Conservation (phyloP, 352 stramenopile genomes). For the Elongisporangium anandrum region DNA sequence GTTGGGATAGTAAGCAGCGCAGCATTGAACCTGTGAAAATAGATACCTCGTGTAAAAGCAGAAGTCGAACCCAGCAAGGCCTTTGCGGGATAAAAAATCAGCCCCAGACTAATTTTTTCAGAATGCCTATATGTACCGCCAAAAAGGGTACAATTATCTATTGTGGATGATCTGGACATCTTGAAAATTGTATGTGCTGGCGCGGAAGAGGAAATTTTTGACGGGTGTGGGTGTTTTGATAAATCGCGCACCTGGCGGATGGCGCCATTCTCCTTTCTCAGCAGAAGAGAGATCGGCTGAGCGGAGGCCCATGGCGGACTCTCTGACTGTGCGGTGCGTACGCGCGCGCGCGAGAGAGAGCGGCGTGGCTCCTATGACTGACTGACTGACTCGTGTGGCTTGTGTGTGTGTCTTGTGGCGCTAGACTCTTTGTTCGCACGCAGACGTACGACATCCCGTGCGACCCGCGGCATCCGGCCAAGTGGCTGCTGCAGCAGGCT, state of each 20-base stretch:
- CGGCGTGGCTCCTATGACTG: background rate
- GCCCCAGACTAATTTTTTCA: background rate
- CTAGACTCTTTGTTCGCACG: slow-evolving; percentile 68
- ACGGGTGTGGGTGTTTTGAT: background rate
- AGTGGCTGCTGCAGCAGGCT: slow-evolving; percentile 72
- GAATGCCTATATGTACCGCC: background rate
- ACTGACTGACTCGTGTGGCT: slow-evolving; percentile 3
- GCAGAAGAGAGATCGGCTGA: background rate
- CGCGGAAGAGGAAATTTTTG: background rate
- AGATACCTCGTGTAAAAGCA: background rate
- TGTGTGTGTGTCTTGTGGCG: background rate
- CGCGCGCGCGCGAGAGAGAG: no score
- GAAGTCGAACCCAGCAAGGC: background rate
- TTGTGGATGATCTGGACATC: background rate
- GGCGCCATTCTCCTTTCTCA: background rate
- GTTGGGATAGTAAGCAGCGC: background rate
- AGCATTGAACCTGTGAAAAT: background rate
- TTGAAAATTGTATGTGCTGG: background rate
- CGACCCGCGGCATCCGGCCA: slow-evolving; percentile 60
- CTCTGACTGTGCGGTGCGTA: slow-evolving; percentile 13
- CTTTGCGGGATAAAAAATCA: background rate
- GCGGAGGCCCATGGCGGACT: slow-evolving; percentile 8
- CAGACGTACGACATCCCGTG: slow-evolving; percentile 85
- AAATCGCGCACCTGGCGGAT: background rate
- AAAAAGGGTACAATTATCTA: background rate